Evolutionary conservation across 768 basidiomycete genomes (phyloP), one percentile per base, ranked within the genome.

Genomic region (Lyophyllum atratum): DNA sequence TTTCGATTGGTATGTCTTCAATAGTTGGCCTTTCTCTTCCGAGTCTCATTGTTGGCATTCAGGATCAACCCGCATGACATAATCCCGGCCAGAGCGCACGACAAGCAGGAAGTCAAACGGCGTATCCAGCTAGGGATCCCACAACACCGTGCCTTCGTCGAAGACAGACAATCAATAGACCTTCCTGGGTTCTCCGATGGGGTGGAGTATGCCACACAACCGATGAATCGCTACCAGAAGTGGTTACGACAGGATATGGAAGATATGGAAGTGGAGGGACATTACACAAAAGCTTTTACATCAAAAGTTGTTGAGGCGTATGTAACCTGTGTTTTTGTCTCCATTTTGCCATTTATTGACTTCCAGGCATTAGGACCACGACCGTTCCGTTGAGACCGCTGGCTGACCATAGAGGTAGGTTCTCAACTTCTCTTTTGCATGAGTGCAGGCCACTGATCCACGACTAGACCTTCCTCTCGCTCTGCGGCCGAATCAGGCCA

Each of bases 1-100:
- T 1, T 92, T 89, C 71, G 87, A 92, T 54, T 92, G 90, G 90
- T 84, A 55, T 55, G 71, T 59, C 45, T 17, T 42, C 39, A 24
- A 24, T 42, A 21, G 48, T 12, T 10, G 9, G 55, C 26, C 52
- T 46, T 54, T 29, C 59, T 9, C 12, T 39, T n/a, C n/a, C n/a
- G n/a, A 3, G 14, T 34, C 29, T 28, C 24, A 51, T 5, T 19
- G 6, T 29, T 39, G 11, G 4, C 44, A 53, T 44, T 17, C 51
- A 89, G 87, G 87, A 68, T 68, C n/a, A 84, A 85, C 61, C 88
- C 89, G 0, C 80, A 87, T 43, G 8, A 53, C 1, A 66, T 75
- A 8, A 67, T 78, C 37, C 62, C 71, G 2, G 61, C 61, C 25
- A 81, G 76, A 4, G 4, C 59, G 0, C 58, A 52, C 29, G 74